phyloP scores from a whole-genome alignment of 371 early-diverging fungal species.

The Mucor velutinosus region DNA sequence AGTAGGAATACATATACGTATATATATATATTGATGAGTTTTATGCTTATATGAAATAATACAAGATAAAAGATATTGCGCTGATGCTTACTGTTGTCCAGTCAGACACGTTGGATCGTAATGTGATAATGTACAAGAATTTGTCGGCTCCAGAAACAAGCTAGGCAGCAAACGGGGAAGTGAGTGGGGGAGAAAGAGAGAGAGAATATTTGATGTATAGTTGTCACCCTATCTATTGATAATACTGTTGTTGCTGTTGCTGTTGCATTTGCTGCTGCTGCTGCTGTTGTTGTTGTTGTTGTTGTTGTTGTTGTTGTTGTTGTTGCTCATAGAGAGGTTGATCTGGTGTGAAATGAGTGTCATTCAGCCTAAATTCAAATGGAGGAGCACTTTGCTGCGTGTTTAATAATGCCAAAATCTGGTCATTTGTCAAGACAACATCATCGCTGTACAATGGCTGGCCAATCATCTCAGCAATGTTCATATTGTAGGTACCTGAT shows the following conservation, averaged over 20 bases:
- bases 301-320: conserved; percentile 2
- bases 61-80: background rate
- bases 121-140: background rate
- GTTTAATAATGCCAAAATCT: conserved; percentile 13
- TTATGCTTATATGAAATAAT: background rate
- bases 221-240: background rate
- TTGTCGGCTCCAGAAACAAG: background rate
- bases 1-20: background rate
- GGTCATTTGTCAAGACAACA: conserved; percentile 17
- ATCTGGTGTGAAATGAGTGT: background rate
- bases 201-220: background rate
- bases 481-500: conserved; percentile 12
- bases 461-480: conserved; percentile 8
- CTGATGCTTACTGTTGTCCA: background rate
- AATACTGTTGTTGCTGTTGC: background rate
- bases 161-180: background rate
- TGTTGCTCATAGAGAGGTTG: background rate
- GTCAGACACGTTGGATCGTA: background rate
- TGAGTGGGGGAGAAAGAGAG: background rate
- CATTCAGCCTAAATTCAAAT: conserved; percentile 15
- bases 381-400: conserved; percentile 5
- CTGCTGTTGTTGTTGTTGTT: background rate
- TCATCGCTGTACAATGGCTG: conserved; percentile 15
- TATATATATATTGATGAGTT: background rate
- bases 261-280: background rate